A percentile compares a stretch with the other conserved stretches of the same genome.
These are phyloP conservation scores for Paecilomyces variotii DNA, from an alignment of 2,329 filamentous ascomycete genomes.

Conservation along the genomic window DNA sequence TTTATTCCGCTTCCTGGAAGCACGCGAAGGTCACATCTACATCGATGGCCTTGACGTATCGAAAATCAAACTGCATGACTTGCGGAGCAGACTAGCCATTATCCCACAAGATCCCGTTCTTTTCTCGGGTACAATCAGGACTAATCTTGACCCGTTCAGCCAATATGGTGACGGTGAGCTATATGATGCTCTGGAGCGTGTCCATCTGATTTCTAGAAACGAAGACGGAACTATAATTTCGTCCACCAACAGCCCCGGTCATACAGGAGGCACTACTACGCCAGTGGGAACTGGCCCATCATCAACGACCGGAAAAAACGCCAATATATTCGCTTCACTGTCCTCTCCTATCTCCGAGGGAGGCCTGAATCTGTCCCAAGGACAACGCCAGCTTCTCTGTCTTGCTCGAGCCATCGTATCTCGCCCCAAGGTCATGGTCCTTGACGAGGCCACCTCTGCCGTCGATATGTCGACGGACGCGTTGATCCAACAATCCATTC, in stretches of 20 bases:
- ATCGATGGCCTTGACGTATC: slow-evolving; percentile 72
- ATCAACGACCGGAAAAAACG: slow-evolving; percentile 13
- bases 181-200: slow-evolving; percentile 59
- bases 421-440: slow-evolving; percentile 66
- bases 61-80: slow-evolving; percentile 59
- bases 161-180: slow-evolving; percentile 62
- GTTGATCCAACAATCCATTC: slow-evolving; percentile 65
- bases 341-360: slow-evolving; percentile 60
- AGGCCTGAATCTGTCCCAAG: slow-evolving; percentile 66
- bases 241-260: slow-evolving; percentile 6
- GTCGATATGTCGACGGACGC: slow-evolving; percentile 71
- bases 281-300: neutral
- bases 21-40: slow-evolving; percentile 54
- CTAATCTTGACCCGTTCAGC: slow-evolving; percentile 70
- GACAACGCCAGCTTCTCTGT: slow-evolving; percentile 68
- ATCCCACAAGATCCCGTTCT: slow-evolving; percentile 78
- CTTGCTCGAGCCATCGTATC: slow-evolving; percentile 65
- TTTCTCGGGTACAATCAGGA: slow-evolving; percentile 69
- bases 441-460: slow-evolving; percentile 72
- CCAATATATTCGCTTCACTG: slow-evolving; percentile 58
- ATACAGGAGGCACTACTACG: neutral
- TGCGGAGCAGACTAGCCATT: slow-evolving; percentile 68
- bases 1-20: slow-evolving; percentile 69
- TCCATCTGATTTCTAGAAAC: slow-evolving; percentile 53
- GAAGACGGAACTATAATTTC: slow-evolving; percentile 23